Conservation (phyloP, 2,329 filamentous ascomycete species). For the Scedosporium apiospermum region DNA sequence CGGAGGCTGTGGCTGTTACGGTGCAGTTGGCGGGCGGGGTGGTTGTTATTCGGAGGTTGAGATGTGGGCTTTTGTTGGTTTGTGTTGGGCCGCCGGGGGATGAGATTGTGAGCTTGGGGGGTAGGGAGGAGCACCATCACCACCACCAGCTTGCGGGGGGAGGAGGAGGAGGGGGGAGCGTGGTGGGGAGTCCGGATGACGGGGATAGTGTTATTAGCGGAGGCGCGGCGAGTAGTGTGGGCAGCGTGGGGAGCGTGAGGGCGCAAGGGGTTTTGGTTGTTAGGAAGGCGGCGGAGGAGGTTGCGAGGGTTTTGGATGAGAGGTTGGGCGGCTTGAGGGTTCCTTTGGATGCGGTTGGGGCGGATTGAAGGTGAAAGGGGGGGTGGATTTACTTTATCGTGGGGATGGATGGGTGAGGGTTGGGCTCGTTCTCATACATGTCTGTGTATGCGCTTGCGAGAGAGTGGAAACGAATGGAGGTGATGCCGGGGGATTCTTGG, state of each 20-base stretch:
- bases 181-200: conserved; percentile 24
- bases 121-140: conserved; percentile 10
- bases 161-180: not conserved
- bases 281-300: conserved; percentile 47
- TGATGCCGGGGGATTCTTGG: too few relatives aligned
- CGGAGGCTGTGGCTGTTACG: conserved; percentile 33
- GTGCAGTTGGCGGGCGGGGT: conserved; percentile 50
- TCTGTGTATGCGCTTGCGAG: too few relatives aligned
- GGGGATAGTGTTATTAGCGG: conserved; percentile 37
- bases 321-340: conserved; percentile 44
- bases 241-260: conserved; percentile 25
- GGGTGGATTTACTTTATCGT: not conserved
- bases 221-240: conserved; percentile 30
- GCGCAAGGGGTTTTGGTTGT: conserved; percentile 29
- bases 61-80: conserved; percentile 52
- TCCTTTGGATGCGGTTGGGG: conserved; percentile 40
- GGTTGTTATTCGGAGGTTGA: conserved; percentile 47
- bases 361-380: conserved; percentile 13
- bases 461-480: too few relatives aligned
- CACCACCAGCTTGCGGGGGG: conserved; percentile 4
- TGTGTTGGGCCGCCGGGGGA: conserved; percentile 41
- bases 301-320: conserved; percentile 51
- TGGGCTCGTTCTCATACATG: too few relatives aligned
- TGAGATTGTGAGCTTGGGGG: conserved; percentile 5
- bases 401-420: not conserved